phyloP scores from a whole-genome alignment of 169 alveolate species.

The Cryptosporidium ubiquitum region DNA sequence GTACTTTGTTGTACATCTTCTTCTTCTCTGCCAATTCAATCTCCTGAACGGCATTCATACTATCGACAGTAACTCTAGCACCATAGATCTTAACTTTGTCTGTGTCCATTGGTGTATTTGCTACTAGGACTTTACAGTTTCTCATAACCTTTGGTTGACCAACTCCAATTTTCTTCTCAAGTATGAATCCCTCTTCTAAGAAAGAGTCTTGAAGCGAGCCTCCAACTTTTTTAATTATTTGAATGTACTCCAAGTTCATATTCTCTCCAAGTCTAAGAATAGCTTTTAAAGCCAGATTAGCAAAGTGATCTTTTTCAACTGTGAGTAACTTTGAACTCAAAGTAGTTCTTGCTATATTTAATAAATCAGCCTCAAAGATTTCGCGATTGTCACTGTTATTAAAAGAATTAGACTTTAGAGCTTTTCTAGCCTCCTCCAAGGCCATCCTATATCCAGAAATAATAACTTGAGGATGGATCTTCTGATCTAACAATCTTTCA shows the following conservation, averaged over 20 bases:
- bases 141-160: slow-evolving; percentile 93
- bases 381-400: slow-evolving; percentile 86
- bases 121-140: slow-evolving; percentile 92
- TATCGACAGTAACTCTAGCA: slow-evolving; percentile 96
- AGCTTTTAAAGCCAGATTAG: slow-evolving; percentile 97
- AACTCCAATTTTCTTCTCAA: slow-evolving; percentile 95
- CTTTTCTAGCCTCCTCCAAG: slow-evolving; percentile 90
- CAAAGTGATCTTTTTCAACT: slow-evolving; percentile 95
- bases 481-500: slow-evolving; percentile 94
- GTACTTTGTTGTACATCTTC: slow-evolving; percentile 97
- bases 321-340: slow-evolving; percentile 96
- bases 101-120: slow-evolving; percentile 99
- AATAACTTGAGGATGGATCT: slow-evolving; percentile 97
- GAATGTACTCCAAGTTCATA: slow-evolving; percentile 89
- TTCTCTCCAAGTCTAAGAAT: slow-evolving; percentile 93
- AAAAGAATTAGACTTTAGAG: slow-evolving; percentile 86
- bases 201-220: slow-evolving; percentile 96
- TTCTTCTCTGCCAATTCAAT: slow-evolving; percentile 97
- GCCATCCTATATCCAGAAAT: slow-evolving; percentile 92
- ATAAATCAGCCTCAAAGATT: slow-evolving; percentile 89
- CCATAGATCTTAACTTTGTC: slow-evolving; percentile 99
- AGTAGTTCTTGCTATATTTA: slow-evolving; percentile 97
- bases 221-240: slow-evolving; percentile 97
- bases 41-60: slow-evolving; percentile 97
- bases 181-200: slow-evolving; percentile 98